Evolutionary conservation across 2,329 filamentous ascomycete genomes (phyloP), one percentile per base, ranked within the genome.

Genomic region (Aspergillus ochraceus): DNA sequence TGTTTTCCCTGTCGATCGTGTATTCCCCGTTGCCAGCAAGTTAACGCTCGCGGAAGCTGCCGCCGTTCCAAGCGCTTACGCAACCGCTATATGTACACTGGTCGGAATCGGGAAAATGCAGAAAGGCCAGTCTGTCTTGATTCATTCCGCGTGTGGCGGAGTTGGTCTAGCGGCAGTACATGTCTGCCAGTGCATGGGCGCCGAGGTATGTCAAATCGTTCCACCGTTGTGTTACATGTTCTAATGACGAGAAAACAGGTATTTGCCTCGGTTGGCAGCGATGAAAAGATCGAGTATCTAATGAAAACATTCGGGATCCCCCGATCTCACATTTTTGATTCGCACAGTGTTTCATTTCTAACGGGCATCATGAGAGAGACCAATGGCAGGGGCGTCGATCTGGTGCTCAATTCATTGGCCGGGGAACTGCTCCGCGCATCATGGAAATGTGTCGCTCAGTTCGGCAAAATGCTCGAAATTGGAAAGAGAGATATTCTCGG

Each of bases 121-220:
- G 20, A 59, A 63, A 59, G 65, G 65, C 17, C 63, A 75, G 65
- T 65, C 65, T n/a, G 62, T 77, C n/a, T 57, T 77, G 0, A 71
- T 77, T 14, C 74, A 77, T 49, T 67, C 66, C 10, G 72, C 70
- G 14, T 65, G 61, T 51, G 70, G 73, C 17, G 72, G 68, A 12
- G 60, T 75, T 19, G 73, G 74, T 17, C 50, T 68, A 17, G 70
- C 72, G 8, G 68, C 72, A 1, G 73, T 76, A 32, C 66, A 74
- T 36, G 36, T 74, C 2, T 60, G 58, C 29, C 60, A 67, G 30
- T 61, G 60, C 36, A 29, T 70, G 2, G 69, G 70, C 1, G 72
- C 72, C 12, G 60, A 75, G 29, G 66, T 77, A 55, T 62, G 0
- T n/a, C n/a, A 14, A 39, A 3, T 32, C 17, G 6, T n/a, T n/a